A percentile compares a stretch with the other conserved stretches of the same genome.
Conservation (phyloP, 2,329 filamentous ascomycete genomes). For the Claviceps sp. region DNA sequence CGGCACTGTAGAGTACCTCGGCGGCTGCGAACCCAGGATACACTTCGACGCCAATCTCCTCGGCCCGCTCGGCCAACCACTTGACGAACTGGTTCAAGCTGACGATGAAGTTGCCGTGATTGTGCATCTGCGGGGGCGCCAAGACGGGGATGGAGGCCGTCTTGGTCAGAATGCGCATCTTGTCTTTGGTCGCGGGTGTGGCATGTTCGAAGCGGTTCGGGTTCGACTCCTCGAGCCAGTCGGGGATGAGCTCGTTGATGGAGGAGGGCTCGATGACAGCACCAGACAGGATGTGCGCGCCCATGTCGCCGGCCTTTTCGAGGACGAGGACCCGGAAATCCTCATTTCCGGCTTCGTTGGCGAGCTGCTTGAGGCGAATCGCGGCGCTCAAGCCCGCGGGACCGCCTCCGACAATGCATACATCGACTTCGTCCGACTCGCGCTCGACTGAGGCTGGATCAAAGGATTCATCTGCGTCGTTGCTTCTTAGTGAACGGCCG, state of each 20-base stretch:
- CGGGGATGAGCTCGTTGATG: conserved; percentile 78
- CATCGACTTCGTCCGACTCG: conserved; percentile 87
- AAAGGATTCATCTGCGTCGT: conserved; percentile 34
- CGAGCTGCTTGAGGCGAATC: conserved; percentile 88
- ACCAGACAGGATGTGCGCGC: conserved; percentile 88
- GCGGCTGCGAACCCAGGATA: conserved; percentile 93
- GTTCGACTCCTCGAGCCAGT: conserved; percentile 87
- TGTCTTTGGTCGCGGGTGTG: conserved; percentile 70
- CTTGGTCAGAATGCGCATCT: conserved; percentile 90
- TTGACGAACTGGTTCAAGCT: conserved; percentile 89
- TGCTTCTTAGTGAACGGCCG: conserved; percentile 13
- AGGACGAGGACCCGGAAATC: conserved; percentile 87
- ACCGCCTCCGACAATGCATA: conserved; percentile 93
- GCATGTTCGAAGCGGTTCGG: conserved; percentile 75
- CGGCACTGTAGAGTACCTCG: conserved; percentile 74
- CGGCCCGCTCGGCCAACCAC: conserved; percentile 93
- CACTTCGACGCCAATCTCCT: conserved; percentile 89
- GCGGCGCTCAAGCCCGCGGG: conserved; percentile 86
- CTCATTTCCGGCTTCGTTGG: conserved; percentile 87
- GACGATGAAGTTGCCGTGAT: conserved; percentile 95
- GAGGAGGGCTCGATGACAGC: conserved; percentile 87
- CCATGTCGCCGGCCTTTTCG: conserved; percentile 90
- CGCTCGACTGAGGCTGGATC: conserved; percentile 61
- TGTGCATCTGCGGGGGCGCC: conserved; percentile 92
- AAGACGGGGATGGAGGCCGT: conserved; percentile 66